phyloP scores from a whole-genome alignment of 2,329 filamentous ascomycete species.

The Aureobasidium subglaciale region DNA sequence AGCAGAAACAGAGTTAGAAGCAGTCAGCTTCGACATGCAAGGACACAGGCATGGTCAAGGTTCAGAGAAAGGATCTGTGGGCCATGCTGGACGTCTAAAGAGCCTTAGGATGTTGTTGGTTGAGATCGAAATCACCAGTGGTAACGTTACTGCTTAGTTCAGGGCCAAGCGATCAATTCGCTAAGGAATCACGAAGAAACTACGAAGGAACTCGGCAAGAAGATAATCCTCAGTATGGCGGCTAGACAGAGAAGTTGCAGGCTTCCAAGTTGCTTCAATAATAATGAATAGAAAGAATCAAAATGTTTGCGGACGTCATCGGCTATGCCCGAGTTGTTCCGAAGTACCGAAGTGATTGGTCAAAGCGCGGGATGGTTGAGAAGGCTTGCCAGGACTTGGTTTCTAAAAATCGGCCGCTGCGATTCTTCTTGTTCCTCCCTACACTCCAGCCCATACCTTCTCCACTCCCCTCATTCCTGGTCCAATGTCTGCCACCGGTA shows the following conservation, averaged over 20 bases:
- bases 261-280: too few relatives aligned
- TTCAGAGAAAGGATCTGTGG: not conserved
- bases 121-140: too few relatives aligned
- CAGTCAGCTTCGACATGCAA: not conserved
- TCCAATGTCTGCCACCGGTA: conserved; percentile 28
- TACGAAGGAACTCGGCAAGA: too few relatives aligned
- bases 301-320: too few relatives aligned
- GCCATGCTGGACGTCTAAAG: too few relatives aligned
- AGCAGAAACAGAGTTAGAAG: not conserved
- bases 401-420: conserved; percentile 5
- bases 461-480: conserved; percentile 12
- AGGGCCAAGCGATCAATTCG: too few relatives aligned
- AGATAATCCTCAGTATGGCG: too few relatives aligned
- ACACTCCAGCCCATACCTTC: conserved; percentile 13
- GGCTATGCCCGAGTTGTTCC: not conserved
- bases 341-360: not conserved
- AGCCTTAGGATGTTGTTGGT: too few relatives aligned
- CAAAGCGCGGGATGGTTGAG: not conserved
- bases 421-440: not conserved
- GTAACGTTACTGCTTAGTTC: too few relatives aligned
- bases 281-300: too few relatives aligned
- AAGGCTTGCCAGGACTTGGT: not conserved
- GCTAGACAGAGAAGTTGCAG: too few relatives aligned
- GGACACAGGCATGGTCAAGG: not conserved
- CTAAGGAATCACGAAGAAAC: too few relatives aligned